phyloP scores from a whole-genome alignment of 2,329 filamentous ascomycete genomes.

The Dothistroma septosporum region DNA sequence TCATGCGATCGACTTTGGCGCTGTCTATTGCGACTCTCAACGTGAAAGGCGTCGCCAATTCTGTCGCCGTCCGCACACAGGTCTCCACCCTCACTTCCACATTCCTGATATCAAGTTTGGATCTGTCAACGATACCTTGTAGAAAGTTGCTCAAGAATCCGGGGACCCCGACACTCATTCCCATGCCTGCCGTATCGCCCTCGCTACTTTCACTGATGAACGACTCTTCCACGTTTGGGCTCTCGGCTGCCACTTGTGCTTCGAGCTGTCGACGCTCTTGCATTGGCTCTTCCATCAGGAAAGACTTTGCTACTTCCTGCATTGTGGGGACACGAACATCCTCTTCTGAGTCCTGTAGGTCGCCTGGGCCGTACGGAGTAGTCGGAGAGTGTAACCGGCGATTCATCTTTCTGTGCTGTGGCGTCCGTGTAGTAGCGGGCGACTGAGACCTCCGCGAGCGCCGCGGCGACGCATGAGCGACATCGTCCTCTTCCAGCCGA shows the following conservation, averaged over 20 bases:
- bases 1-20: slow-evolving; percentile 63
- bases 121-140: slow-evolving; percentile 68
- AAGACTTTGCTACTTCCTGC: slow-evolving; percentile 71
- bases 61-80: slow-evolving; percentile 35
- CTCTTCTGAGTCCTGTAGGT: slow-evolving; percentile 30
- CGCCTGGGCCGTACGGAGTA: slow-evolving; percentile 23
- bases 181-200: slow-evolving; percentile 61
- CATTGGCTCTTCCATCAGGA: slow-evolving; percentile 66
- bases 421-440: slow-evolving; percentile 22
- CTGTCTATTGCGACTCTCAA: slow-evolving; percentile 62
- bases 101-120: slow-evolving; percentile 62
- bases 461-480: slow-evolving; percentile 33
- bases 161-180: slow-evolving; percentile 65
- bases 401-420: slow-evolving; percentile 35
- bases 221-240: slow-evolving; percentile 57
- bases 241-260: slow-evolving; percentile 59
- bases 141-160: slow-evolving; percentile 67
- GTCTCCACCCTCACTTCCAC: slow-evolving; percentile 65
- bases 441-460: slow-evolving; percentile 31
- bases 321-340: slow-evolving; percentile 58
- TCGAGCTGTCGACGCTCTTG: slow-evolving; percentile 65
- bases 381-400: slow-evolving; percentile 35
- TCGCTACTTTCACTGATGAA: slow-evolving; percentile 53
- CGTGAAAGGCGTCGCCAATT: slow-evolving; percentile 46
- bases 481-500: slow-evolving; percentile 21